These are phyloP conservation scores for Plantago elongata DNA, from an alignment of 257 asterid species.

Conservation along the genomic window DNA sequence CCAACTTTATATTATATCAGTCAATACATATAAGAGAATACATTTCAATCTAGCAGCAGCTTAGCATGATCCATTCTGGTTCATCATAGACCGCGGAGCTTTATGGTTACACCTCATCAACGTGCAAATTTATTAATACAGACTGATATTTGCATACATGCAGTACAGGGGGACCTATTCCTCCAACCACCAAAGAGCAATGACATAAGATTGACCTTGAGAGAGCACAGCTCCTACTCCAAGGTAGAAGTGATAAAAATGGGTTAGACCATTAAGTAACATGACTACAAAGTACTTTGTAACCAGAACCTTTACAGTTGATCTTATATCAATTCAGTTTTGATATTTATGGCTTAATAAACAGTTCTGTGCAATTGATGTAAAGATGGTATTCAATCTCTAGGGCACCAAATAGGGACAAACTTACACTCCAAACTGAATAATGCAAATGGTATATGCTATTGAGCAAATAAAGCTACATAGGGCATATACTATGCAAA, in stretches of 20 bases:
- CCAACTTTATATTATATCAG: slow-evolving; percentile 8
- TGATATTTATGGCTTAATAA: not conserved
- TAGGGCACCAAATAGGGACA: not conserved
- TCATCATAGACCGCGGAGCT: slow-evolving; percentile 2
- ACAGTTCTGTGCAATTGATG: not conserved
- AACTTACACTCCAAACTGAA: not conserved
- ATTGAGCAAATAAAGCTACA: slow-evolving; percentile 1
- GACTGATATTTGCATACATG: too few relatives aligned
- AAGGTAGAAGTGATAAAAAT: too few relatives aligned
- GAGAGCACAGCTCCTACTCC: too few relatives aligned
- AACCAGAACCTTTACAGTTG: too few relatives aligned
- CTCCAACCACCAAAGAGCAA: not conserved
- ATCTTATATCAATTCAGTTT: not conserved
- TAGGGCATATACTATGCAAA: not conserved
- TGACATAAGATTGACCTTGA: too few relatives aligned
- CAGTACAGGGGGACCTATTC: slow-evolving; percentile 2
- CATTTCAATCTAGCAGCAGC: not conserved
- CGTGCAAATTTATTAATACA: not conserved
- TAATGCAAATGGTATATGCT: slow-evolving; percentile 7
- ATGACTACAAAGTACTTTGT: too few relatives aligned
- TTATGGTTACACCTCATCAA: too few relatives aligned
- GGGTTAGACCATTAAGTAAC: too few relatives aligned
- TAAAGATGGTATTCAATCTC: not conserved
- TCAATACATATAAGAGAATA: slow-evolving; percentile 4
- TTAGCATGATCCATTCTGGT: slow-evolving; percentile 13